Evolutionary conservation across 2,329 filamentous ascomycete genomes (phyloP).

Genomic region (Hypoxylon rubiginosum): DNA sequence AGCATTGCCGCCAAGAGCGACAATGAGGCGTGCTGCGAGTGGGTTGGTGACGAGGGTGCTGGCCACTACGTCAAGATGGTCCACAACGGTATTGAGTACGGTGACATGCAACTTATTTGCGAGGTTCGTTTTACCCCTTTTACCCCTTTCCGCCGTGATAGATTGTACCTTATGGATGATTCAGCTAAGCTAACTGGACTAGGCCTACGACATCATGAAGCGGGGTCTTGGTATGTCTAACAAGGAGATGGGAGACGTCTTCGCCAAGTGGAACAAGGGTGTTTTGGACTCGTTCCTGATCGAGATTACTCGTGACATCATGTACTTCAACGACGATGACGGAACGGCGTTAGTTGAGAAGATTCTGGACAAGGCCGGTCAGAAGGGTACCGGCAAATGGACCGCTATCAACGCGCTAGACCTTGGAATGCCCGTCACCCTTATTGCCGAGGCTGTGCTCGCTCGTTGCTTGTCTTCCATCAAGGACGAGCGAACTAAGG

Average conservation of each 20-base stretch:
- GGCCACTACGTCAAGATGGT: conserved; percentile 99
- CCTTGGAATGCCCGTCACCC: conserved; percentile 96
- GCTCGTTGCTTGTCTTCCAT: conserved; percentile 92
- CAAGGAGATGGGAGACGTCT: conserved; percentile 97
- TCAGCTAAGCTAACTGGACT: conserved; percentile 24
- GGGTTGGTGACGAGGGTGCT: conserved; percentile 99
- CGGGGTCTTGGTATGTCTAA: conserved; percentile 88
- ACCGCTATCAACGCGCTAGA: conserved; percentile 99
- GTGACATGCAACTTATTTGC: conserved; percentile 99
- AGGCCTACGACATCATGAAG: conserved; percentile 99
- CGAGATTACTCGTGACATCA: conserved; percentile 98
- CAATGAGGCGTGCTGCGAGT: conserved; percentile 97
- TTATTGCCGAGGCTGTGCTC: conserved; percentile 98
- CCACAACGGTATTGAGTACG: conserved; percentile 99
- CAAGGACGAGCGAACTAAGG: conserved; percentile 91
- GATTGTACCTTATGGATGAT: conserved; percentile 12
- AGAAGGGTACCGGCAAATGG: conserved; percentile 99
- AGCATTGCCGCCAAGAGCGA: conserved; percentile 98
- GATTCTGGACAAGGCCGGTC: conserved; percentile 97
- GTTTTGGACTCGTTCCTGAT: conserved; percentile 99
- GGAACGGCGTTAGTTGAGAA: conserved; percentile 94
- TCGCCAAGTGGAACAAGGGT: conserved; percentile 98
- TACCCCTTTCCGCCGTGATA: neutral
- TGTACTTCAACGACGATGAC: conserved; percentile 98
- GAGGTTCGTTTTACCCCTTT: conserved; percentile 84